Conservation (phyloP, 1,284 basidiomycete species). For the Malassezia arunalokei region DNA sequence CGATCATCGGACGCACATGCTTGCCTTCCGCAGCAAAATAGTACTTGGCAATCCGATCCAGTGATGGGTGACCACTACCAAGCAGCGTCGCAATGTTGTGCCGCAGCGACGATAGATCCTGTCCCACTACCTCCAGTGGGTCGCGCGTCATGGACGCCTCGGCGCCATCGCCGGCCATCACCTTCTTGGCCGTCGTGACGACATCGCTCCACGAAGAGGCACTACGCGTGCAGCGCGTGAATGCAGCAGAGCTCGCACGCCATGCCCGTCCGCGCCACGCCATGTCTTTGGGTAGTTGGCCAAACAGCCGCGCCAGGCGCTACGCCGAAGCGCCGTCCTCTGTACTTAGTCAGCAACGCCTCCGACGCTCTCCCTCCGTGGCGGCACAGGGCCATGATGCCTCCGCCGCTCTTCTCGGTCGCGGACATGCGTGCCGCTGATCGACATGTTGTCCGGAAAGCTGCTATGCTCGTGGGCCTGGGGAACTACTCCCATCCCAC, state of each 20-base stretch:
- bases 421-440: background rate
- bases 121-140: conserved; percentile 31
- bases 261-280: too few species aligned
- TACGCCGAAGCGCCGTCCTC: too few species aligned
- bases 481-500: conserved; percentile 15
- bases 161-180: background rate
- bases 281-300: too few species aligned
- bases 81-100: conserved; percentile 66
- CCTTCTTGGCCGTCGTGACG: conserved; percentile 1
- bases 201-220: conserved; percentile 9
- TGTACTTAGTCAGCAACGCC: too few species aligned
- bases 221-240: background rate
- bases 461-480: conserved; percentile 9
- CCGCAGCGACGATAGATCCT: conserved; percentile 61
- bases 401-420: background rate
- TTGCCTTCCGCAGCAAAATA: conserved; percentile 67
- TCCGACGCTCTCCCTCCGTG: too few species aligned
- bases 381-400: background rate
- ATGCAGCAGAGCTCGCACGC: too few species aligned
- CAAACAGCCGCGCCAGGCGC: too few species aligned
- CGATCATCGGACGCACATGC: conserved; percentile 77
- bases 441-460: conserved; percentile 4
- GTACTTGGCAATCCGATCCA: conserved; percentile 79
- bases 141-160: conserved; percentile 15
- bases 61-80: conserved; percentile 73